Conservation (phyloP, 2,329 filamentous ascomycete genomes). For the Colletotrichum tabaci region DNA sequence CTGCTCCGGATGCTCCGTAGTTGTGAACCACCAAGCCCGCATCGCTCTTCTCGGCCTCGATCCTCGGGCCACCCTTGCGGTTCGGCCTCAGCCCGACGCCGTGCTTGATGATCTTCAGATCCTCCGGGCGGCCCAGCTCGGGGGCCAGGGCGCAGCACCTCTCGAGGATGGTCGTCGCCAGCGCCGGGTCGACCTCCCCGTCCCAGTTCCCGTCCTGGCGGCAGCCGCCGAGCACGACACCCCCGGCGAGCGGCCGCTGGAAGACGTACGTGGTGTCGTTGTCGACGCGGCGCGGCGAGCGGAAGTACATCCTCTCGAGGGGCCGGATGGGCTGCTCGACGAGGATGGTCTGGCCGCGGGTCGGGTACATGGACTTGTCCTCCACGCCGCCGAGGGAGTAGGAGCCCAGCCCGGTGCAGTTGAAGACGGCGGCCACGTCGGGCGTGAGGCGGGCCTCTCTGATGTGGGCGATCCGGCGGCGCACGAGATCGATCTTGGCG, state of each 20-base stretch:
- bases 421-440: conserved; percentile 76
- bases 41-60: conserved; percentile 49
- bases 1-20: conserved; percentile 48
- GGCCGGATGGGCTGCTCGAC: conserved; percentile 56
- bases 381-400: conserved; percentile 84
- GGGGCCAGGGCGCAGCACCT: conserved; percentile 53
- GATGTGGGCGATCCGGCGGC: conserved; percentile 78
- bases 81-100: conserved; percentile 52
- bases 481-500: conserved; percentile 78
- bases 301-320: conserved; percentile 56
- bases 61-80: conserved; percentile 49
- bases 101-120: conserved; percentile 52
- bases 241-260: conserved; percentile 54
- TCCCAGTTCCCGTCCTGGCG: conserved; percentile 52
- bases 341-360: conserved; percentile 76
- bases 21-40: conserved; percentile 47
- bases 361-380: conserved; percentile 81
- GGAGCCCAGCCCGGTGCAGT: conserved; percentile 86
- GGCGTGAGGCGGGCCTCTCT: conserved; percentile 73
- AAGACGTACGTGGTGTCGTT: conserved; percentile 61
- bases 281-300: conserved; percentile 57
- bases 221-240: conserved; percentile 53
- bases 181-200: conserved; percentile 47
- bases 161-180: conserved; percentile 52
- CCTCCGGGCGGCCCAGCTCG: conserved; percentile 51